Evolutionary conservation across 495 filamentous ascomycete species (phyloP), one percentile per base, ranked within the genome.

Genomic region (Aspergillus haitiensis): DNA sequence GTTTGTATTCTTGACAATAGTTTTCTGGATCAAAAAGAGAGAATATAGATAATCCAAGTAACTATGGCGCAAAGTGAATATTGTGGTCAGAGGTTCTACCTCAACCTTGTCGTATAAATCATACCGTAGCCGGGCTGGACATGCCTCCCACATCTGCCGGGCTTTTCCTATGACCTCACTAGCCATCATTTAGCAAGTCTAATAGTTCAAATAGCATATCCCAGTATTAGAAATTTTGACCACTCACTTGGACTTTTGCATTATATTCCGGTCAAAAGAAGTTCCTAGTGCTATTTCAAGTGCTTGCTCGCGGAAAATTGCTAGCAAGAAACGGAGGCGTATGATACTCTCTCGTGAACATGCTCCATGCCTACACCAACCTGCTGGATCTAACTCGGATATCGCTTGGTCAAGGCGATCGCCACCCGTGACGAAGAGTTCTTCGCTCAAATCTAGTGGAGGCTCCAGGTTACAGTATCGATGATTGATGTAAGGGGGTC

Each of bases 391-490:
- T 1, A 88, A 72, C n/a, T 70, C 70, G 0, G 67, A 63, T 21
- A 83, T 65, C 13, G 76, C 75, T 33, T 68, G 62, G 8, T 72
- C 67, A 1, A 81, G 73, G 11, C 70, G 73, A 11, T 75, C 67
- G 0, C 75, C 82, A 5, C 80, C 78, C 6, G 73, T 67, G 57
- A 84, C 74, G 13, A 85, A 69, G 6, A 76, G 70, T 0, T 78
- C 71, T 51, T 85, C 83, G 52, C 65, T 76, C n/a, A 88, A 55
- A 59, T 88, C 85, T 3, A 88, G 68, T 0, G 85, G 84, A 34
- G 82, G 64, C 3, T 79, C 77, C 3, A 84, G 77, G 0, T 77
- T 79, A 57, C 79, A 81, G 62, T 82, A 87, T 18, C 80, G 76
- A 46, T 78, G 74, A 13, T 78, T 82, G 40, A 87, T 72, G 5